Percentiles rank a stretch among this genome's conserved stretches.
phyloP scores from a whole-genome alignment of 345 rosid genomes.

The Aegle marmelos region DNA sequence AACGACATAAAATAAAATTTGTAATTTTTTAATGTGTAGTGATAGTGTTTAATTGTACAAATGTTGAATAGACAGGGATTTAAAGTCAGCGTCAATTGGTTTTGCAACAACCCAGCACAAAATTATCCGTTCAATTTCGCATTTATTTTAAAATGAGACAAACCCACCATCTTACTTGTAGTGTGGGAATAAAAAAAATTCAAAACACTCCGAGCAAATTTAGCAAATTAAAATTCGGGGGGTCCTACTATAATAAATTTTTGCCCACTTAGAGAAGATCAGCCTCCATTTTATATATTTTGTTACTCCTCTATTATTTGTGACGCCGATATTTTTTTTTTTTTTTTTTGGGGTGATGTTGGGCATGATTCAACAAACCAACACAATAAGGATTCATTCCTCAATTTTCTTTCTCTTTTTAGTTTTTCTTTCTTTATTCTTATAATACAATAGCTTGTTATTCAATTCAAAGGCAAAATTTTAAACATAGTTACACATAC shows the following conservation, averaged over 20 bases:
- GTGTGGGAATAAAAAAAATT: no score
- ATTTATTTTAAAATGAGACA: neutral
- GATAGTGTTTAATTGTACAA: neutral
- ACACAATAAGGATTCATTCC: neutral
- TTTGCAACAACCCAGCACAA: neutral
- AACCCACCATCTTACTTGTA: neutral
- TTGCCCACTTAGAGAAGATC: neutral
- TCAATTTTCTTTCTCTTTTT: no score
- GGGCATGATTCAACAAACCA: neutral
- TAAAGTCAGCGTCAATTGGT: neutral
- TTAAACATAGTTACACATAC: no score
- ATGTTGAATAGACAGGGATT: neutral
- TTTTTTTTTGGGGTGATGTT: neutral
- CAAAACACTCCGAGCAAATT: neutral
- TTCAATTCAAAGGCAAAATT: no score
- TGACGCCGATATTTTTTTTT: no score
- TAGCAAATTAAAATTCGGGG: neutral
- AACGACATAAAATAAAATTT: neutral
- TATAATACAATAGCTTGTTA: no score
- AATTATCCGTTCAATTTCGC: neutral
- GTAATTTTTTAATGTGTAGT: no score
- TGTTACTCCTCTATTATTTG: neutral
- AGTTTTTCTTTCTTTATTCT: no score
- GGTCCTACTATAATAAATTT: neutral
- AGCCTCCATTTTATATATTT: neutral